phyloP scores from a whole-genome alignment of 441 rosid genomes.

The Capsella rubella region DNA sequence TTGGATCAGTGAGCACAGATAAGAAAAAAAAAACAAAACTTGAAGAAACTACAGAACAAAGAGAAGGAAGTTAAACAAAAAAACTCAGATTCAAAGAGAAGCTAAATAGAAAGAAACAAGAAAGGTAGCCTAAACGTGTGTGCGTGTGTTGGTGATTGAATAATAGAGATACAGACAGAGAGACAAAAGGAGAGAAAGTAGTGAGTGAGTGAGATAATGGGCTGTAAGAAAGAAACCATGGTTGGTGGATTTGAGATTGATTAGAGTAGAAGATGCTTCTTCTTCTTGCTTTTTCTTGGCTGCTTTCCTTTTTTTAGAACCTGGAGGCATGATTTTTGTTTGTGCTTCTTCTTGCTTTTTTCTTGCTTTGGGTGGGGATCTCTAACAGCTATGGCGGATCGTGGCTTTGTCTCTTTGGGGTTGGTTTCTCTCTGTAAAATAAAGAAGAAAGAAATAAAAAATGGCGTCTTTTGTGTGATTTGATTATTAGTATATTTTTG shows the following conservation, averaged over 20 bases:
- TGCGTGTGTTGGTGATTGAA: conserved; percentile 29
- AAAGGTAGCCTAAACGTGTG: conserved; percentile 38
- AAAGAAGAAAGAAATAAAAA: background rate
- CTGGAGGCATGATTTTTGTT: conserved; percentile 76
- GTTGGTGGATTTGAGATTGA: conserved; percentile 42
- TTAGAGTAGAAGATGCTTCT: conserved; percentile 47
- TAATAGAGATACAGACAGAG: conserved; percentile 37
- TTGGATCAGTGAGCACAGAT: conserved; percentile 15
- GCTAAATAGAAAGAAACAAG: conserved; percentile 12
- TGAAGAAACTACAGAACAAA: conserved; percentile 9
- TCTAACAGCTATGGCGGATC: conserved; percentile 46
- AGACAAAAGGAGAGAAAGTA: conserved; percentile 14
- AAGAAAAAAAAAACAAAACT: conserved; percentile 33
- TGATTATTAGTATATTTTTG: background rate
- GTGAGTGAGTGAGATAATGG: conserved; percentile 1
- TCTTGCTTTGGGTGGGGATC: conserved; percentile 35
- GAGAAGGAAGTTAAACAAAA: background rate
- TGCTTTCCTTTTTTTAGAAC: conserved; percentile 88
- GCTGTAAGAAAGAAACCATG: background rate
- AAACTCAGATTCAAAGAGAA: background rate
- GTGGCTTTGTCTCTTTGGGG: conserved; percentile 36
- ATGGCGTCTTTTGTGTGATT: background rate
- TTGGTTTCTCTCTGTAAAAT: conserved; percentile 32
- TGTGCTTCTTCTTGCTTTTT: too few species aligned
- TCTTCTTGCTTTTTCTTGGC: conserved; percentile 84